A percentile compares a stretch with the other conserved stretches of the same genome.
phyloP scores from a whole-genome alignment of 768 basidiomycete species.

The Lyophyllum decastes region DNA sequence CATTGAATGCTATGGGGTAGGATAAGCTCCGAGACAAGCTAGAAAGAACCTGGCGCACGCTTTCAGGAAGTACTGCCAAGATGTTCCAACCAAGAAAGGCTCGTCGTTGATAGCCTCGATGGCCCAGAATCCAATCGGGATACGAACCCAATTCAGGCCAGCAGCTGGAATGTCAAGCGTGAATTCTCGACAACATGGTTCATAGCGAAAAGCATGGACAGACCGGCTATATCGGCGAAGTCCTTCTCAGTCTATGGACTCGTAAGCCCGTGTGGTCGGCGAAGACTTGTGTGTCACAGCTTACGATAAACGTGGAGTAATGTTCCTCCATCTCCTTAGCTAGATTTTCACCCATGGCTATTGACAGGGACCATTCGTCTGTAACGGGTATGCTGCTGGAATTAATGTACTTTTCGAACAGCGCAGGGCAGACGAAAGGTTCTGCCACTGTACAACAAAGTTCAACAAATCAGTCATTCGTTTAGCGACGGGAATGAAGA shows the following conservation, averaged over 20 bases:
- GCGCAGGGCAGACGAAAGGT: conserved; percentile 58
- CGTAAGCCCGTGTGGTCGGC: background rate
- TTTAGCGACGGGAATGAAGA: background rate
- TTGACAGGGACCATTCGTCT: conserved; percentile 71
- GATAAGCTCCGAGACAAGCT: conserved; percentile 16
- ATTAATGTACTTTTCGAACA: conserved; percentile 58
- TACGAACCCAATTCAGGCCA: conserved; percentile 81
- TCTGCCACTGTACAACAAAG: conserved; percentile 63
- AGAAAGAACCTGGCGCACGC: conserved; percentile 28
- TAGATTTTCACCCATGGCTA: conserved; percentile 51
- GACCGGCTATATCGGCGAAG: conserved; percentile 68
- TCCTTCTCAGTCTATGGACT: conserved; percentile 68
- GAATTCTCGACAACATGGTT: conserved; percentile 39
- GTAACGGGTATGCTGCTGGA: conserved; percentile 29
- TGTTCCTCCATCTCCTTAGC: conserved; percentile 61
- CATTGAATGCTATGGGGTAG: conserved; percentile 70
- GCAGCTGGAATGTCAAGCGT: conserved; percentile 41
- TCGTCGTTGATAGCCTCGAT: conserved; percentile 75
- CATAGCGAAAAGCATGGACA: background rate
- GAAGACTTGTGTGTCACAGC: conserved; percentile 23
- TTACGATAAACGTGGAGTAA: conserved; percentile 75
- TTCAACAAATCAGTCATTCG: conserved; percentile 48
- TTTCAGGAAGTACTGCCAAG: conserved; percentile 64
- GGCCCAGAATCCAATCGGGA: conserved; percentile 87
- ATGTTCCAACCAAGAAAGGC: conserved; percentile 72